Base-by-base conservation (phyloP, 2,329 filamentous ascomycete genomes). In the Amesomyces nigricolor region DNA sequence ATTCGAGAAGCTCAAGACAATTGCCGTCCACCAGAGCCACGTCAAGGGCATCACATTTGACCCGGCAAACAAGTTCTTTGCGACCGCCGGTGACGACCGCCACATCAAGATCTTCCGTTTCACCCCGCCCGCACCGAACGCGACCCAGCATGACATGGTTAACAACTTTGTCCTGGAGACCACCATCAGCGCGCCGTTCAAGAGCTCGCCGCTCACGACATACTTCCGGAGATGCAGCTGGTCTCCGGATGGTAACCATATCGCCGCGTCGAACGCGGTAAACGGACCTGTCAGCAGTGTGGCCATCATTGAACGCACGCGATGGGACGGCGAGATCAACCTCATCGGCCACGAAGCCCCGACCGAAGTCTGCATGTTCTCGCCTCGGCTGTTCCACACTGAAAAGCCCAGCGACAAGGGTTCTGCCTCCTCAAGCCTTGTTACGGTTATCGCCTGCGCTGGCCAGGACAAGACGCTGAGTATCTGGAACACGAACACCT, bases 1-100 rank as follows among this genome's bases (percentile, higher is more conserved):
- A 0, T 99, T 99, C 64, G 94, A 99, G 74, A 97, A 95, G 74
- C 80, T 99, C 62, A 97, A 97, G 79, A 92, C 90, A 3, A 76
- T 99, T 5, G 85, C 91, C 2, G 87, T 91, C 56, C 94, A 99
- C 71, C 90, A 95, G 70, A 96, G 91, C 70, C 95, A 97, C 69
- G 94, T 99, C 74, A 99, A 99, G 71, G 94, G 95, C 59, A 95
- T 99, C 65, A 96, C 92, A 0, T 99, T 99, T 68, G 94, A 99
- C 68, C 94, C 94, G 0, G 94, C 94, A 42, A 97, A 97, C 75
- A 99, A 97, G 70, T 99, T 96, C 76, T 99, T 99, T 72, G 94
- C 95, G 14, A 99, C 95, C 0, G 91, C 95, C 2, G 96, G 91
- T 73, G 94, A 99, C 70, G 94, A 99, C 71, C 85, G 94, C 57